Evolutionary conservation across 805 yeast genomes (phyloP), one percentile per base, ranked within the genome.

Genomic region (Wickerhamomyces sydowiorum): DNA sequence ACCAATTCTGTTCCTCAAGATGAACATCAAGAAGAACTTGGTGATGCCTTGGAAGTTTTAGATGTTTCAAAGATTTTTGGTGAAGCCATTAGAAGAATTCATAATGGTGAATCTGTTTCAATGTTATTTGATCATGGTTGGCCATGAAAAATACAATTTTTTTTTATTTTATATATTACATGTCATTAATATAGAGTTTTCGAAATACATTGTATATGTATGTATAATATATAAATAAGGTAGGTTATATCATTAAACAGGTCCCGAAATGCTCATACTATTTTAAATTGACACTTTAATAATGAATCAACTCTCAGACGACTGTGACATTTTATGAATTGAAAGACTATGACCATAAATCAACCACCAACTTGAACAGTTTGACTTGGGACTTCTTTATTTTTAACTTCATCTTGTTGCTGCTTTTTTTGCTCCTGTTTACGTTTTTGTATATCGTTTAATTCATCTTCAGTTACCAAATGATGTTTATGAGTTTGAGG

Each of bases 51-150:
- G 23, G 90, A 83, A 53, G 87, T 91, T 9, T 69, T 93, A 53
- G 99, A 93, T 53, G 93, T 93, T 7, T 80, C 95, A 9, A 71
- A 85, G 44, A 77, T 93, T 17, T 84, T 93, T 53, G 96, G 95
- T 15, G 99, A 93, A 64, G 91, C 97, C 2, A 88, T 93, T 36
- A 75, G 99, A 61, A 75, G 99, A 62, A 91, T 93, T 39, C 96
- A 93, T 63, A 93, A 93, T 53, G 99, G 99, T 51, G 99, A 93
- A 68, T 80, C 91, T 14, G 96, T 93, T 15, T 83, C 95, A 17
- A 84, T 88, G 86, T 70, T 93, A 46, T 93, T 90, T 65, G 96
- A 89, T 54, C 90, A 86, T 52, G 95, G 72, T 7, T 66, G 70
- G 66, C 51, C 53, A 41, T 53, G 42, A 49, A 7, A 9, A 10